Base-by-base conservation (phyloP, 441 rosid genomes). In the Pelargonium citronellum region DNA sequence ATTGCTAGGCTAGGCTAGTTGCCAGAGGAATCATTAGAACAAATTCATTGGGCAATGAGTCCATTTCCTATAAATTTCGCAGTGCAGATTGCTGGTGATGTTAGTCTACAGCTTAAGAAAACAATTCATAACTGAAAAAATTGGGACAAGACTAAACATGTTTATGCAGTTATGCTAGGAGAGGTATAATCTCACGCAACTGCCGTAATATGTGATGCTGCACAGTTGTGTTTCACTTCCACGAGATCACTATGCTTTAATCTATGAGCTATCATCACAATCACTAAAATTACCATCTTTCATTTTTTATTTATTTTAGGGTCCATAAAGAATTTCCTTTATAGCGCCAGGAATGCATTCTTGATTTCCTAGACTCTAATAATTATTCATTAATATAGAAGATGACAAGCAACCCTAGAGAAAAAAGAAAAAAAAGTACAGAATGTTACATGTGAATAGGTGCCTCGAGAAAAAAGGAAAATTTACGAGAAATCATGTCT, bases 181-280 rank as follows among this genome's bases (percentile, higher is more conserved):
- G 57, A 51, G 24, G 57, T n/a, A n/a, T 8, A n/a, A 19, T 53
- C 20, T 7, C 19, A 53, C 7, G 16, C 60, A 53, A 53, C 60
- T 53, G 19, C 17, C 16, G 16, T 53, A 7, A 53, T 53, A 15
- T 53, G 60, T 5, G 11, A 53, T 15, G 60, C 16, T 53, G 22
- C 61, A 55, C 16, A 22, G 19, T 55, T 55, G 10, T 22, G 7
- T 55, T 55, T 55, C 61, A 55, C 61, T 55, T 55, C 61, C 61
- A 16, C 22, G 4, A 55, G 62, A 19, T 57, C 62, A 57, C 24
- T 57, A 19, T 57, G 62, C 62, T 17, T 57, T 55, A 27, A 57
- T 19, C 9, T 53, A 53, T 4, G 20, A 53, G 60, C 60, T 10
- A 53, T 4, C 60, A 53, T 16, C 16, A 49, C 20, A 53, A 15